Percentiles rank a stretch among this genome's conserved stretches.
phyloP scores from a whole-genome alignment of 2,329 filamentous ascomycete genomes.

The Phialophora macrospora region DNA sequence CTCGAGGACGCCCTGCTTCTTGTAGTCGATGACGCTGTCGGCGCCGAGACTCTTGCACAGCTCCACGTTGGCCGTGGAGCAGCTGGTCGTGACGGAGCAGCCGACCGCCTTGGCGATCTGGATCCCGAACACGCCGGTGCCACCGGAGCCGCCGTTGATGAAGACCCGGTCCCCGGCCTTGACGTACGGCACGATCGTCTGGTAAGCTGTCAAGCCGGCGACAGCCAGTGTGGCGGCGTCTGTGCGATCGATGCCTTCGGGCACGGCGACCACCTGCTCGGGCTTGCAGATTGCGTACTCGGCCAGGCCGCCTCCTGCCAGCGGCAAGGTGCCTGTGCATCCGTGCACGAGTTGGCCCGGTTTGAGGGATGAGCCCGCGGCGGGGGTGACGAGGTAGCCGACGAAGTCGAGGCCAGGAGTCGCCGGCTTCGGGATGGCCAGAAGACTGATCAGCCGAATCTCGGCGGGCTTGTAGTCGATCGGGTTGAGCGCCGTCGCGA shows the following conservation, averaged over 20 bases:
- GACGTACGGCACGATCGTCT: constrained; percentile 54
- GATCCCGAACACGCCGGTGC: constrained; percentile 64
- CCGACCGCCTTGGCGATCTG: constrained; percentile 67
- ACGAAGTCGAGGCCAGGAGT: constrained; percentile 58
- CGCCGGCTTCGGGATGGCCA: constrained; percentile 51
- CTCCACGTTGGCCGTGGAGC: constrained; percentile 62
- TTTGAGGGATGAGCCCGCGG: constrained; percentile 40
- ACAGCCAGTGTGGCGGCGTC: constrained; percentile 51
- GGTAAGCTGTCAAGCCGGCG: constrained; percentile 56
- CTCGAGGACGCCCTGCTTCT: constrained; percentile 50
- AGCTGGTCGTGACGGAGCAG: constrained; percentile 59
- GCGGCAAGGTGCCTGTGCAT: constrained; percentile 37
- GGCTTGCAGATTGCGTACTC: constrained; percentile 49
- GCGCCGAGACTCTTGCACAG: constrained; percentile 65
- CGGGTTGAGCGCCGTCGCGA: constrained; percentile 62
- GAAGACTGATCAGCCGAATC: constrained; percentile 48
- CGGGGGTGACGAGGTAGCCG: constrained; percentile 51
- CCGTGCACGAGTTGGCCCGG: constrained; percentile 56
- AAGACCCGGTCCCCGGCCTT: constrained; percentile 61
- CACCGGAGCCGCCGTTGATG: constrained; percentile 69
- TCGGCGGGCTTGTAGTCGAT: constrained; percentile 69
- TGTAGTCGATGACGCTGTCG: constrained; percentile 68
- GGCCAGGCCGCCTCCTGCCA: constrained; percentile 50
- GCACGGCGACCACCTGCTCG: constrained; percentile 47
- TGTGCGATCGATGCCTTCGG: constrained; percentile 50